Evolutionary conservation across 2,329 filamentous ascomycete genomes (phyloP), one percentile per base, ranked within the genome.

Genomic region (Xylaria hypoxylon): DNA sequence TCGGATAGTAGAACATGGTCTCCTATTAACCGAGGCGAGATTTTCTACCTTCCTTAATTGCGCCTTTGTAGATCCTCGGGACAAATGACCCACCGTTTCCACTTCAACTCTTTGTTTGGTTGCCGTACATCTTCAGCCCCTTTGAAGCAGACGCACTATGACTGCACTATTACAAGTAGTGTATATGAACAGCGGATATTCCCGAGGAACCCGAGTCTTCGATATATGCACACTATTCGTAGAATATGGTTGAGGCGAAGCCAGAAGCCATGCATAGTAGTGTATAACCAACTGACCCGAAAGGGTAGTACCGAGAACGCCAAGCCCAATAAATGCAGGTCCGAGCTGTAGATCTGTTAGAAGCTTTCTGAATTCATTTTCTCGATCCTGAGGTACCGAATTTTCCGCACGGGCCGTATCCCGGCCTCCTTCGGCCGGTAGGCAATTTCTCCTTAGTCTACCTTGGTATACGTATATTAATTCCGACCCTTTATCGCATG

Each of bases 231-330:
- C 38, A 31, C 8, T 33, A 11, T n/a, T 31, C 10, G n/a, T 52
- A n/a, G 10, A 22, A 44, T 17, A 33, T 45, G 7, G n/a, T n/a
- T 59, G 38, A 59, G 19, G n/a, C 22, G 47, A 38, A 47, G 44
- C 35, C 19, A 44, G 28, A 15, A 15, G 13, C 17, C 4, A 52
- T 50, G 13, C 19, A 10, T 42, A 17, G 28, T n/a, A 13, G 38
- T 19, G 44, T 47, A n/a, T n/a, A 33, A 1, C 5, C 35, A 35
- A 35, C n/a, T 44, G 58, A 42, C 64, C 53, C 31, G 48, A 61
- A 62, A 62, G 35, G 64, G 59, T 19, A 62, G 53, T 28, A 5
- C 58, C 52, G 57, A 65, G 22, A 28, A 38, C 40, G 64, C 64
- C 59, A 66, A 52, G 53, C 22, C 2, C 24, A 58, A 51, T 53